Base-by-base conservation (phyloP, 495 filamentous ascomycete genomes). In the Cercophora samala region DNA sequence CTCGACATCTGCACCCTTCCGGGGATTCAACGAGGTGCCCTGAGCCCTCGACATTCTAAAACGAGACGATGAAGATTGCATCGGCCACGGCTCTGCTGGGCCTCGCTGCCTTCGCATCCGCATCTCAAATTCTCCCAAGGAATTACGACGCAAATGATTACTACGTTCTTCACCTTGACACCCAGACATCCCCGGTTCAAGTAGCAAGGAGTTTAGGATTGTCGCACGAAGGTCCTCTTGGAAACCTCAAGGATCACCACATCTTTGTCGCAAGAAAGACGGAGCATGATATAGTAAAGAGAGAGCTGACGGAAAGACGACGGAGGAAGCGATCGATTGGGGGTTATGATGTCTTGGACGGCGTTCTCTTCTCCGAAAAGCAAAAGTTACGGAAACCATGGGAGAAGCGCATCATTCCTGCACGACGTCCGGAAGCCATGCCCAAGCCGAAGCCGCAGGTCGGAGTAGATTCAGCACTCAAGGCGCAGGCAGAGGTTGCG, bases 141-240 rank as follows among this genome's bases (percentile, higher is more conserved):
- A 81, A 91, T 70, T 89, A 89, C 76, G 86, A 89, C 13, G 83
- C 87, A 5, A 89, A 89, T 78, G 92, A 97, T 73, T 97, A 93
- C 78, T 96, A 97, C 76, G 93, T 93, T 60, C 82, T 97, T 60
- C 91, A 96, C 67, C 87, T 97, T 66, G 87, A 87, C 55, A 79
- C 85, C 17, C 78, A 83, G 54, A 82, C 82, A 23, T 82, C 86
- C 3, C 95, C 96, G 24, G 76, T 84, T 32, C 80, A 90, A n/a
- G 80, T 98, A 63, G 92, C 95, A 17, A 78, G 82, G 19, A 80
- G 84, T 19, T 80, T 99, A 29, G 91, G 91, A 24, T 84, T 96
- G 32, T 82, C 86, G 53, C 89, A 96, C 75, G 95, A 97, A 74
- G 95, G 95, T 23, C 83, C 84, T 22, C 82, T 98, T 37, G 93